phyloP scores from a whole-genome alignment of 495 filamentous ascomycete species.

The Immersiella caudata region DNA sequence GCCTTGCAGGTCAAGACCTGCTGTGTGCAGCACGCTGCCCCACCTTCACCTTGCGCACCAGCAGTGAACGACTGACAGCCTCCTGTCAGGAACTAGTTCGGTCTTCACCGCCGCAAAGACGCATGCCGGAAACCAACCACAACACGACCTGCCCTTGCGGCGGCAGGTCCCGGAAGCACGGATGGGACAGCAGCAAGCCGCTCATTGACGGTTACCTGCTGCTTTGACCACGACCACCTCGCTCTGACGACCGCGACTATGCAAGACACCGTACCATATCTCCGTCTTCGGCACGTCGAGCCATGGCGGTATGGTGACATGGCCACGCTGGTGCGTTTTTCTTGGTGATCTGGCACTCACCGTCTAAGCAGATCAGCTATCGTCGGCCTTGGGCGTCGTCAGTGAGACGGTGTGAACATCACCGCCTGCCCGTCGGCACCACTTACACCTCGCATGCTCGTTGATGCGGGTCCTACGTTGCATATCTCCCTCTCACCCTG shows the following conservation, averaged over 20 bases:
- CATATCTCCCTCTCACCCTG: neutral
- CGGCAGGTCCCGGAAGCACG: neutral
- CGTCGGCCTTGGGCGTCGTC: neutral
- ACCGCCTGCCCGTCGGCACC: neutral
- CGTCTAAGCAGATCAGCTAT: slow-evolving; percentile 1
- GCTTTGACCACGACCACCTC: neutral
- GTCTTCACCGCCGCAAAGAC: neutral
- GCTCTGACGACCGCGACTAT: neutral
- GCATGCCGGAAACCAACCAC: neutral
- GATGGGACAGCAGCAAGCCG: neutral
- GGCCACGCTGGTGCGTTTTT: slow-evolving; percentile 3
- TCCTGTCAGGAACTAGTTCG: neutral
- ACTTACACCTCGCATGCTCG: neutral
- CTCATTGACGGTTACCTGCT: neutral
- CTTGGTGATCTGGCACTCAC: neutral
- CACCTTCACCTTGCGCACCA: neutral
- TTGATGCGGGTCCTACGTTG: neutral
- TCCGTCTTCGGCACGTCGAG: slow-evolving; percentile 15
- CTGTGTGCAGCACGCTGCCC: neutral
- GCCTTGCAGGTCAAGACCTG: neutral
- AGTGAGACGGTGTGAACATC: neutral
- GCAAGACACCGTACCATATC: neutral
- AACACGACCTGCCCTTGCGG: neutral
- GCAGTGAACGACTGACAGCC: neutral
- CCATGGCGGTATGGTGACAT: slow-evolving; percentile 16